Base-by-base conservation (phyloP, 2,329 filamentous ascomycete genomes). In the Fusarium sororula region DNA sequence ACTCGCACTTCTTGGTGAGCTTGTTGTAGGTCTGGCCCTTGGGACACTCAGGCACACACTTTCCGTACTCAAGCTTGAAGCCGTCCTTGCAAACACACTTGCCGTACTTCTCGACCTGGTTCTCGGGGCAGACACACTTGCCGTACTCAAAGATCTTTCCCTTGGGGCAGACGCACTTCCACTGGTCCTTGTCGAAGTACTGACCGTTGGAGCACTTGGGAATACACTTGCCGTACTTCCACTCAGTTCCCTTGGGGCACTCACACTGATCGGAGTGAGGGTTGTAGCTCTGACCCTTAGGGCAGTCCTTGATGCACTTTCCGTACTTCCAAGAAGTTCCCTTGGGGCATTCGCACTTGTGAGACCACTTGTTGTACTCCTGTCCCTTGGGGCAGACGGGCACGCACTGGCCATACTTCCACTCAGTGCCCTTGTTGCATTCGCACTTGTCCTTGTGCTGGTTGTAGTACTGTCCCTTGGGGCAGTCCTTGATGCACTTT, bases 101-200 rank as follows among this genome's bases (percentile, higher is more conserved):
- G 37, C 45, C 56, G 13, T 60, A 60, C 28, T 60, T 22, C 55
- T 50, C 47, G 3, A 39, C 48, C 24, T 51, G 62, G 30, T 59
- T 54, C 22, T 53, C 32, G n/a, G 66, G 66, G 56, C 66, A 69
- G 22, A 45, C 45, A 41, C 67, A 70, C 53, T 70, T 70, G 41
- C 55, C 55, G 17, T 70, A 69, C 66, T 62, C 41, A 18, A 59
- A 59, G 35, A 47, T 24, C 55, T 70, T 72, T 22, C 73, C 73
- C 24, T 63, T 68, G 22, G 72, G 65, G 68, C 73, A 75, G 6
- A 57, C 53, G 17, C 73, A 75, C 51, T 66, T 56, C 32, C 54
- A 22, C 7, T 22, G 3, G 4, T 56, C 20, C 45, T 66, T 60
- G 28, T 72, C 37, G 30, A 48, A 70, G 35, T 35, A 42, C 22